Evolutionary conservation across 768 basidiomycete species (phyloP).

Genomic region (Lentinula detonsa): DNA sequence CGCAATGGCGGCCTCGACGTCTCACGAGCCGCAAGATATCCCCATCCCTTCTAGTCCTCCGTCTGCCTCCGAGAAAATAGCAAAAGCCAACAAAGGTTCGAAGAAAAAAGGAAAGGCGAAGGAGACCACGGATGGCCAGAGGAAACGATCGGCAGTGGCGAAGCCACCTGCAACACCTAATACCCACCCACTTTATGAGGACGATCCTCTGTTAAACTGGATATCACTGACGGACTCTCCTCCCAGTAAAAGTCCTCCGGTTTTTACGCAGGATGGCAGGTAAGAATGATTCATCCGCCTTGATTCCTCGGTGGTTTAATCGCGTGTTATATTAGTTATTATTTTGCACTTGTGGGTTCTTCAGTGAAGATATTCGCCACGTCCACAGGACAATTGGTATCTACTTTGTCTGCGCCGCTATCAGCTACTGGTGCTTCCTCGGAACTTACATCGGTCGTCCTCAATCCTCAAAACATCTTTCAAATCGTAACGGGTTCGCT

Average conservation of each 20-base stretch:
- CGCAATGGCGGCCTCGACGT: constrained; percentile 38
- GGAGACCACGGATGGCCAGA: constrained; percentile 13
- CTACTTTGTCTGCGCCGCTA: constrained; percentile 63
- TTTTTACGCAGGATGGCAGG: constrained; percentile 90
- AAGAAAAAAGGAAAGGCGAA: constrained; percentile 42
- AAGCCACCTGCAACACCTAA: constrained; percentile 5
- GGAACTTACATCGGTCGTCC: constrained; percentile 65
- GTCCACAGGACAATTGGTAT: constrained; percentile 70
- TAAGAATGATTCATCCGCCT: constrained; percentile 24
- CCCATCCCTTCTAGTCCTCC: constrained; percentile 23
- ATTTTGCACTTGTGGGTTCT: constrained; percentile 80
- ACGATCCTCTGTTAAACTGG: constrained; percentile 54
- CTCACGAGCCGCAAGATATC: constrained; percentile 31
- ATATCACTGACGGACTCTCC: constrained; percentile 63
- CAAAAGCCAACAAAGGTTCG: constrained; percentile 33
- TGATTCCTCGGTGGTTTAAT: background rate
- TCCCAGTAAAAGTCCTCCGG: constrained; percentile 57
- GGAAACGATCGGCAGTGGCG: constrained; percentile 12
- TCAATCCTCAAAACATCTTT: constrained; percentile 83
- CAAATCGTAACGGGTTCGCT: constrained; percentile 84
- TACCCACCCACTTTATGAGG: constrained; percentile 10
- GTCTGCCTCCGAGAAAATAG: constrained; percentile 6
- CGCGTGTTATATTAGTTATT: constrained; percentile 51
- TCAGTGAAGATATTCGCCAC: constrained; percentile 84
- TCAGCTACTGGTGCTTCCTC: constrained; percentile 29